These are phyloP conservation scores for Arabidopsis hybrid DNA, from an alignment of 441 rosid species.

Conservation along the genomic window DNA sequence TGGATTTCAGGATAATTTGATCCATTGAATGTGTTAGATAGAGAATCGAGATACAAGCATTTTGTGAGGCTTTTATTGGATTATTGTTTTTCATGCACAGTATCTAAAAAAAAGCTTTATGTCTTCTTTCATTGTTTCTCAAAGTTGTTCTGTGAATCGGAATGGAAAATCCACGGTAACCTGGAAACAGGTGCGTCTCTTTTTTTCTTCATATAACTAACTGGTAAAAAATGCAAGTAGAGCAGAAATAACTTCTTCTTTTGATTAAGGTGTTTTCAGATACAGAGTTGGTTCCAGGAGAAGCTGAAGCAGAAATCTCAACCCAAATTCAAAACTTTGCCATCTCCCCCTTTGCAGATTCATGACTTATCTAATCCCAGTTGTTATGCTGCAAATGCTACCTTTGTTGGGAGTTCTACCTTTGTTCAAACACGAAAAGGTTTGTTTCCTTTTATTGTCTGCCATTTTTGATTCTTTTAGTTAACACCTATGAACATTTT, in stretches of 20 bases:
- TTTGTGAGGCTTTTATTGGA: not conserved
- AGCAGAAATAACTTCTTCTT: not conserved
- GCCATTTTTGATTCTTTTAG: slow-evolving; percentile 5
- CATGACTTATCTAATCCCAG: slow-evolving; percentile 50
- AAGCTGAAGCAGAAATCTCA: slow-evolving; percentile 46
- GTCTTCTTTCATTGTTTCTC: slow-evolving; percentile 1
- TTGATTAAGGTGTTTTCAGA: slow-evolving; percentile 50
- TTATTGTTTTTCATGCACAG: not conserved
- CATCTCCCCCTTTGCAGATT: slow-evolving; percentile 40
- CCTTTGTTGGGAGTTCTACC: slow-evolving; percentile 18
- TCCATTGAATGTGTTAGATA: not conserved
- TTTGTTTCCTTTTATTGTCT: slow-evolving; percentile 33
- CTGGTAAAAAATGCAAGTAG: not conserved
- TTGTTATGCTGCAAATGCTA: slow-evolving; percentile 20
- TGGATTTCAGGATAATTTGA: not conserved
- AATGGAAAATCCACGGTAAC: slow-evolving; percentile 65
- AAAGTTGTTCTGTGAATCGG: slow-evolving; percentile 62
- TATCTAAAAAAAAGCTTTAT: not conserved
- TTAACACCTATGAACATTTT: slow-evolving; percentile 9
- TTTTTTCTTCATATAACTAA: not conserved
- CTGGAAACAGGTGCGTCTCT: slow-evolving; percentile 68
- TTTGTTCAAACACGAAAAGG: slow-evolving; percentile 54
- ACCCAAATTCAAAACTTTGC: slow-evolving; percentile 41
- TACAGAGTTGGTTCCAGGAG: slow-evolving; percentile 72
- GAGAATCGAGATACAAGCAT: not conserved